Conservation (phyloP, 176 grass and related monocot species). For the Lolium rigidum region DNA sequence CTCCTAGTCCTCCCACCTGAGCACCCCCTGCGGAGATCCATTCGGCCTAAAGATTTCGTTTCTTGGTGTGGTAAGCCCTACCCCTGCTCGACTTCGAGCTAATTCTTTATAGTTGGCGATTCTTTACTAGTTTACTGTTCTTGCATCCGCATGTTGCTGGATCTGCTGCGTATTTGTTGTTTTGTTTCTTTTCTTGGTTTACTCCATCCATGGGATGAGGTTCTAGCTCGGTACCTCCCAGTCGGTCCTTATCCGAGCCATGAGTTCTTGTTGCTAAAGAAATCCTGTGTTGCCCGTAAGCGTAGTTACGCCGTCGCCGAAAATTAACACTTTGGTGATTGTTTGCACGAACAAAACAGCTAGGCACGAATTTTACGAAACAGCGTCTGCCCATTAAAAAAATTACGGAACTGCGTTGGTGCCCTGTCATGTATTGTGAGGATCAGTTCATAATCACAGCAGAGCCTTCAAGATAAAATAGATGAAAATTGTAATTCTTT, state of each 20-base stretch:
- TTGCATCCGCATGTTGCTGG: constrained; percentile 2
- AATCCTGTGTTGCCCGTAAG: background rate
- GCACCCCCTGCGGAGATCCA: background rate
- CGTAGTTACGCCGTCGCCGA: background rate
- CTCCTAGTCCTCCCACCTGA: background rate
- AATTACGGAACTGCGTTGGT: too few species aligned
- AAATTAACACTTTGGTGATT: background rate
- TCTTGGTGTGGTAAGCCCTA: constrained; percentile 21
- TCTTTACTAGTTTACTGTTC: background rate
- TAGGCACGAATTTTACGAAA: background rate
- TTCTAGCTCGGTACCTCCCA: background rate
- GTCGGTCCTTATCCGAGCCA: background rate
- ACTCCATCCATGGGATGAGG: background rate
- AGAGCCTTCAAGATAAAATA: background rate
- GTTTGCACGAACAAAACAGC: background rate
- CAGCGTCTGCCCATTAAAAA: background rate
- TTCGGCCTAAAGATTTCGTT: constrained; percentile 25
- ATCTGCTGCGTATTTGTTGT: constrained; percentile 13
- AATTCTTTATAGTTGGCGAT: background rate
- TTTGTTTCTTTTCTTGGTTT: background rate
- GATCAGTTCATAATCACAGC: background rate
- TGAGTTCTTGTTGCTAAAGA: background rate
- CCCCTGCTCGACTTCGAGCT: background rate
- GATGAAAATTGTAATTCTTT: background rate
- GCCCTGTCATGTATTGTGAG: background rate